Evolutionary conservation across 1,284 basidiomycete species (phyloP).

Genomic region (Rhodotorula sp.): DNA sequence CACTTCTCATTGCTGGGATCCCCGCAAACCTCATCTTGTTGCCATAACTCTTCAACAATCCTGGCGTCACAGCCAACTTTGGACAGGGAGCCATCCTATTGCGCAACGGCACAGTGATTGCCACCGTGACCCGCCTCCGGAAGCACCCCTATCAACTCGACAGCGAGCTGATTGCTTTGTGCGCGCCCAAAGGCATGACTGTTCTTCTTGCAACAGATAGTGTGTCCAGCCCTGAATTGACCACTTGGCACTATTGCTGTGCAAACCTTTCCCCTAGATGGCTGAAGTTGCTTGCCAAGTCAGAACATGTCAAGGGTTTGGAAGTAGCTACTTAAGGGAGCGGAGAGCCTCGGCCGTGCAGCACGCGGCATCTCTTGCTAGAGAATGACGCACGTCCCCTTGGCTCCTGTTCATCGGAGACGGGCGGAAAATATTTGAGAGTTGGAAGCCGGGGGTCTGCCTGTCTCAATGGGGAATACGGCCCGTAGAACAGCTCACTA

Average conservation of each 20-base stretch:
- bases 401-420: too few species aligned
- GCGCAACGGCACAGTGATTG: neutral
- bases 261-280: neutral
- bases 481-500: too few species aligned
- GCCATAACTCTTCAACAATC: neutral
- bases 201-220: neutral
- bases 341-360: neutral
- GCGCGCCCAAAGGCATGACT: neutral
- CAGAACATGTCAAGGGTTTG: neutral
- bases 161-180: neutral
- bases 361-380: too few species aligned
- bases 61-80: neutral
- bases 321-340: neutral
- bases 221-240: neutral
- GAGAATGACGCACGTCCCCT: too few species aligned
- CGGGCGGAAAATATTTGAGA: too few species aligned
- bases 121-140: neutral
- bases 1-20: constrained; percentile 1
- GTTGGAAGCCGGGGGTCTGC: too few species aligned
- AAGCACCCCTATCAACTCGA: constrained; percentile 2
- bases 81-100: neutral
- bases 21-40: neutral
- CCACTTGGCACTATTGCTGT: neutral
- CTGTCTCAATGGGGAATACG: too few species aligned
- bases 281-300: neutral